Evolutionary conservation across 2,329 filamentous ascomycete species (phyloP), one percentile per base, ranked within the genome.

Genomic region (Neonectria faginata): DNA sequence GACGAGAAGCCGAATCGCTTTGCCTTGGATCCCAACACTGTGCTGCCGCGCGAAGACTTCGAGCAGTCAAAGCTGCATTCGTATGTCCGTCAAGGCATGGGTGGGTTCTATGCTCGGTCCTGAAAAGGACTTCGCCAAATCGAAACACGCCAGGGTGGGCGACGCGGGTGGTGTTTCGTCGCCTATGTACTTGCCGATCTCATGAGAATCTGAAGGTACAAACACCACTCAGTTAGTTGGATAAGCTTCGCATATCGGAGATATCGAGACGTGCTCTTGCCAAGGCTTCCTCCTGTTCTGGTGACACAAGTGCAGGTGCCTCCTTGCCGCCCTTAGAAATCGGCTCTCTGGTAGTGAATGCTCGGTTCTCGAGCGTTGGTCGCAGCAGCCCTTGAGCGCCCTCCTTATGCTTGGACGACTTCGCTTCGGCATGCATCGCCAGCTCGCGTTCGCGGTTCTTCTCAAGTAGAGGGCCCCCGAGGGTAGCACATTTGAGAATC

Each of bases 401-500:
- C 58, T 80, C 75, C 67, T 80, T 78, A 48, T 77, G 78, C 61
- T 78, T 79, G 25, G 81, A 78, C 10, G 79, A 81, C 66, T 83
- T 85, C 51, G 81, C 82, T 52, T 85, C 83, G 33, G 79, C 79
- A 56, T 85, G 82, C 56, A 85, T 84, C 68, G 78, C 85, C 70
- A 85, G 80, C 77, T 88, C 87, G 62, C 84, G 83, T 76, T 90
- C 88, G 55, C 88, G 82, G 73, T 91, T 91, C 79, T 93, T 92
- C 77, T 96, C 92, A 57, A 95, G 86, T 57, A 97, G 84, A 55
- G 91, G 91, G 50, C 93, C 91, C 62, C 95, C 94, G 36, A 98
- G 89, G 5, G 96, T 97, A 12, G 94, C 95, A 77, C 95, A 98
- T 79, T 97, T 97, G 69, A 98, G 87, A 65, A 99, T 98, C 1